A percentile compares a stretch with the other conserved stretches of the same genome.
Evolutionary conservation across 805 yeast genomes (phyloP).

Genomic region (Ogataea paradorogensis): DNA sequence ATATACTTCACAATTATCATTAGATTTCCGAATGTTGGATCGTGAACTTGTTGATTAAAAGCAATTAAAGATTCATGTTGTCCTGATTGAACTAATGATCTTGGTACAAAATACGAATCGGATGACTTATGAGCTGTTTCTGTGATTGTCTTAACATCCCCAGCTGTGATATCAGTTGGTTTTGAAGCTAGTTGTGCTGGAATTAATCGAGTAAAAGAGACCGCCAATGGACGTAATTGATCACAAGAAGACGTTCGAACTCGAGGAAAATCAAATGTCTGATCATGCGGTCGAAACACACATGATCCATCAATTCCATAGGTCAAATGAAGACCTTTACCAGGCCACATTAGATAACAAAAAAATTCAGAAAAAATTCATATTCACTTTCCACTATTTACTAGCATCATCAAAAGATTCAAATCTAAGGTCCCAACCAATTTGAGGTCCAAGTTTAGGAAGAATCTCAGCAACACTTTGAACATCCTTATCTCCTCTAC

Average conservation of each 20-base stretch:
- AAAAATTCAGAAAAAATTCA: not conserved
- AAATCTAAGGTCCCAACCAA: conserved; percentile 95
- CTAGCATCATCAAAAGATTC: conserved; percentile 40
- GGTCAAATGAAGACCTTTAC: conserved; percentile 36
- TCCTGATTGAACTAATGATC: conserved; percentile 22
- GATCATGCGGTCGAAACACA: conserved; percentile 11
- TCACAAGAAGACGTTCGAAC: not conserved
- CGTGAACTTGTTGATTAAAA: conserved; percentile 30
- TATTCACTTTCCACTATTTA: conserved; percentile 3
- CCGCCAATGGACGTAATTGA: conserved; percentile 17
- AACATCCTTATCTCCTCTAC: conserved; percentile 99
- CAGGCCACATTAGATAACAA: conserved; percentile 37
- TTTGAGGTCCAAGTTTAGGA: conserved; percentile 85
- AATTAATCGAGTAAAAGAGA: conserved; percentile 9
- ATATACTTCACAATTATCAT: conserved; percentile 15
- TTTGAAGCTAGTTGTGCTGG: conserved; percentile 6
- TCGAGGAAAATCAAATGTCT: conserved; percentile 14
- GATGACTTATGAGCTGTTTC: not conserved
- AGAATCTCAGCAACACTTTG: conserved; percentile 94
- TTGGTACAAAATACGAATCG: conserved; percentile 28
- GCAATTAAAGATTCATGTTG: conserved; percentile 30
- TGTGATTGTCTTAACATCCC: not conserved
- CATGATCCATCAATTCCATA: conserved; percentile 43
- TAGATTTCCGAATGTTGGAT: conserved; percentile 35
- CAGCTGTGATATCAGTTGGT: not conserved